Percentiles rank a stretch among this genome's conserved stretches.
Conservation (phyloP, 345 rosid species). For the Euclidium syriacum region DNA sequence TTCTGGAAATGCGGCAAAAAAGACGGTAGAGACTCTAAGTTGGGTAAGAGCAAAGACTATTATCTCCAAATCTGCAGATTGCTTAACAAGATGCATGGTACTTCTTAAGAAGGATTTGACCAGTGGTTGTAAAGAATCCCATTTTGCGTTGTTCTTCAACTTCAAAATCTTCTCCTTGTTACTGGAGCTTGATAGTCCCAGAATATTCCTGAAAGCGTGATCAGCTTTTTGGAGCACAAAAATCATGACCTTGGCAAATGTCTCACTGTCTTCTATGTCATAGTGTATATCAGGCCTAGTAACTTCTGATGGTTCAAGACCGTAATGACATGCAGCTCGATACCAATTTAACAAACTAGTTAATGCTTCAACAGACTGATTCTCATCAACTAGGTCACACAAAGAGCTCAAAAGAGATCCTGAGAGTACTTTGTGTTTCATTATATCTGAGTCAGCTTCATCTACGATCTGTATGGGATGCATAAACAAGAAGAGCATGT, state of each 20-base stretch:
- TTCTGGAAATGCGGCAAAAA: slow-evolving; percentile 61
- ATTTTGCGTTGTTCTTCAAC: slow-evolving; percentile 56
- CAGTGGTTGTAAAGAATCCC: slow-evolving; percentile 67
- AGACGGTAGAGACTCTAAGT: slow-evolving; percentile 52
- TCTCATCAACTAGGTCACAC: slow-evolving; percentile 47
- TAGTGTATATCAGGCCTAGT: neutral
- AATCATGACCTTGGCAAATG: slow-evolving; percentile 50
- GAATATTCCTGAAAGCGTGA: slow-evolving; percentile 45
- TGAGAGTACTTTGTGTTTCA: slow-evolving; percentile 36
- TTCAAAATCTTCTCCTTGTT: slow-evolving; percentile 58
- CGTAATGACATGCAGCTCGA: slow-evolving; percentile 74
- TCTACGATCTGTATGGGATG: slow-evolving; percentile 29
- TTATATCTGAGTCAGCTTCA: slow-evolving; percentile 31
- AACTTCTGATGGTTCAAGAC: slow-evolving; percentile 44
- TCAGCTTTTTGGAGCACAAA: slow-evolving; percentile 66
- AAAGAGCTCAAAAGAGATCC: slow-evolving; percentile 42
- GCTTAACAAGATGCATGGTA: slow-evolving; percentile 61
- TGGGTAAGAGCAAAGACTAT: slow-evolving; percentile 48
- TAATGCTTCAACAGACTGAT: slow-evolving; percentile 55
- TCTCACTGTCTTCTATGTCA: slow-evolving; percentile 38
- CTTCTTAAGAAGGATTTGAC: slow-evolving; percentile 71
- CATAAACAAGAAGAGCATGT: slow-evolving; percentile 14
- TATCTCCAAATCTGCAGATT: slow-evolving; percentile 59
- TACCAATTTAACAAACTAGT: slow-evolving; percentile 61
- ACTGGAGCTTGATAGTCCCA: slow-evolving; percentile 55